phyloP scores from a whole-genome alignment of 306 rosid genomes.

The Prinsepia uniflora region DNA sequence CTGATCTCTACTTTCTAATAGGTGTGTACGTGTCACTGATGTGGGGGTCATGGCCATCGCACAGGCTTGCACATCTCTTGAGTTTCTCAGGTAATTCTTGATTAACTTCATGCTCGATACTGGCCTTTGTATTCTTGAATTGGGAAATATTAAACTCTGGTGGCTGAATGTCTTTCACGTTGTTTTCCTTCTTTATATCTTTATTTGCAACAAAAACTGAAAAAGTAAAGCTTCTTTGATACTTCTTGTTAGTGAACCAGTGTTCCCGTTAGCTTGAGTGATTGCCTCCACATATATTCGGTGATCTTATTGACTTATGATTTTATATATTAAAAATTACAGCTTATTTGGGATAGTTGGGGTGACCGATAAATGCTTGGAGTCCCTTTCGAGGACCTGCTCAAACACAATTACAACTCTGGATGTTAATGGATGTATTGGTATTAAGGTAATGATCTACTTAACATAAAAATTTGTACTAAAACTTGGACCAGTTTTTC shows the following conservation, averaged over 20 bases:
- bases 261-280: constrained; percentile 6
- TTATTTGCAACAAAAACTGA: neutral
- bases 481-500: neutral
- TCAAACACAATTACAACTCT: constrained; percentile 63
- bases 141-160: neutral
- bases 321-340: constrained; percentile 21
- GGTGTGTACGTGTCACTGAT: constrained; percentile 80
- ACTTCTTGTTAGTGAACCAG: neutral
- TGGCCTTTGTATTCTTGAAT: constrained; percentile 8
- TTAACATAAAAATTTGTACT: constrained; percentile 2
- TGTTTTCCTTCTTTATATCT: neutral
- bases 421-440: constrained; percentile 84
- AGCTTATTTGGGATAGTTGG: constrained; percentile 85
- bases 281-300: constrained; percentile 1
- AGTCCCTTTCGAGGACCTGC: constrained; percentile 60
- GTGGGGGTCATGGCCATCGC: constrained; percentile 60
- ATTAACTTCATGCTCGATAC: constrained; percentile 7
- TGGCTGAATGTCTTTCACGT: neutral
- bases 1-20: constrained; percentile 23
- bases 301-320: constrained; percentile 22
- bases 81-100: constrained; percentile 59
- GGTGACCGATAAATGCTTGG: constrained; percentile 70
- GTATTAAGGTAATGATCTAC: constrained; percentile 60
- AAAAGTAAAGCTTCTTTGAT: neutral
- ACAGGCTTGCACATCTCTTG: constrained; percentile 54